Conservation (phyloP, 805 yeast species). For the Nakazawaea ernobii region DNA sequence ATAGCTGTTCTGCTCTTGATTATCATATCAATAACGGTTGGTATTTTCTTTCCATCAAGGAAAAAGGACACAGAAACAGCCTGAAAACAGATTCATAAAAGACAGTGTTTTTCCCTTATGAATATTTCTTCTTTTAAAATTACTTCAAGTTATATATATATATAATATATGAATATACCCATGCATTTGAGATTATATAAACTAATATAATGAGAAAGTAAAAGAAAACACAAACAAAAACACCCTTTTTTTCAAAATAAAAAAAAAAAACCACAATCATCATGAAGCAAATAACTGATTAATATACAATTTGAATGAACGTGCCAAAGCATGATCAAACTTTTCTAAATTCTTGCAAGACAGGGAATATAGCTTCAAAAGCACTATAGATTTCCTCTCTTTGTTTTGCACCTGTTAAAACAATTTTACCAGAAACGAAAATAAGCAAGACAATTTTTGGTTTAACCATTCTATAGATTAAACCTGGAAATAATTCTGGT, state of each 20-base stretch:
- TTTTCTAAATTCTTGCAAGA: slow-evolving; percentile 95
- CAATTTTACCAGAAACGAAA: slow-evolving; percentile 96
- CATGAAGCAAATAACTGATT: background rate
- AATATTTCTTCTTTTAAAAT: too few relatives aligned
- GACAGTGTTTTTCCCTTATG: too few relatives aligned
- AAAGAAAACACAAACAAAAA: slow-evolving; percentile 1
- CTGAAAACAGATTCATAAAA: too few relatives aligned
- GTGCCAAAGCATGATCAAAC: slow-evolving; percentile 27
- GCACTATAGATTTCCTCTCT: slow-evolving; percentile 98
- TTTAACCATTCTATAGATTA: slow-evolving; percentile 98
- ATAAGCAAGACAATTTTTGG: slow-evolving; percentile 95
- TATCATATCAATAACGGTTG: too few relatives aligned
- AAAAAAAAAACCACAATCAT: background rate
- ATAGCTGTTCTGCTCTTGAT: too few relatives aligned
- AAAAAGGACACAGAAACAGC: too few relatives aligned
- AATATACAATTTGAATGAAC: background rate
- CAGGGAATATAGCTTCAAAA: slow-evolving; percentile 97
- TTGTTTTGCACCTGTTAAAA: slow-evolving; percentile 97
- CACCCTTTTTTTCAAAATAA: background rate
- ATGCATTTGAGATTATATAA: too few relatives aligned
- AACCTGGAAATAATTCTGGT: slow-evolving; percentile 96
- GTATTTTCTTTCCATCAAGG: too few relatives aligned
- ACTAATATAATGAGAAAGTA: background rate
- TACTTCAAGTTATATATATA: too few relatives aligned
- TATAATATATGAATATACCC: too few relatives aligned